These are phyloP conservation scores for Apophysomyces variabilis DNA, from an alignment of 371 early-diverging fungal genomes.

Conservation along the genomic window DNA sequence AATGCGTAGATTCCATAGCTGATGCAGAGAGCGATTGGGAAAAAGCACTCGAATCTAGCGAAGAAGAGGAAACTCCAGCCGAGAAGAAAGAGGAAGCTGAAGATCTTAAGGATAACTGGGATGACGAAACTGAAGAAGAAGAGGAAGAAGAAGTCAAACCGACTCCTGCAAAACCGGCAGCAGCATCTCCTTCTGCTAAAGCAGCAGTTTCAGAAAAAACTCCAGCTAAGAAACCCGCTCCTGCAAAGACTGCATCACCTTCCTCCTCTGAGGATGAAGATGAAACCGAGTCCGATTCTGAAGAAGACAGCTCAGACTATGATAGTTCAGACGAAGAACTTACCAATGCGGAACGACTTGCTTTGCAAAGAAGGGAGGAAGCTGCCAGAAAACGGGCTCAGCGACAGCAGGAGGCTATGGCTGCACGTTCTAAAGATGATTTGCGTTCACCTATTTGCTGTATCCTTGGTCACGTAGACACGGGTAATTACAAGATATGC, in stretches of 20 bases:
- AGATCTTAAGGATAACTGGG: constrained; percentile 66
- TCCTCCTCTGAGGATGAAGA: constrained; percentile 39
- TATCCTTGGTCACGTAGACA: constrained; percentile 99
- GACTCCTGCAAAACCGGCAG: constrained; percentile 22
- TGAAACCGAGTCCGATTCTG: constrained; percentile 54
- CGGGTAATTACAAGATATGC: constrained; percentile 68
- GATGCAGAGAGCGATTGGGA: constrained; percentile 56
- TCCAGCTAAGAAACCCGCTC: constrained; percentile 40
- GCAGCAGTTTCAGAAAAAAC: constrained; percentile 11
- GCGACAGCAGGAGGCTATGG: constrained; percentile 80
- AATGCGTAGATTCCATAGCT: constrained; percentile 5
- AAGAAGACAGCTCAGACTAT: constrained; percentile 49
- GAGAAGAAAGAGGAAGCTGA: constrained; percentile 40
- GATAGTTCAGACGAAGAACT: constrained; percentile 69
- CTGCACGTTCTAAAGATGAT: constrained; percentile 85
- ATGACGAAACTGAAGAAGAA: constrained; percentile 58
- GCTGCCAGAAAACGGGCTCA: constrained; percentile 79
- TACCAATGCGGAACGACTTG: constrained; percentile 63
- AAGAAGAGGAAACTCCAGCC: constrained; percentile 42
- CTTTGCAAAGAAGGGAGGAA: constrained; percentile 76
- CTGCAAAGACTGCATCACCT: constrained; percentile 19
- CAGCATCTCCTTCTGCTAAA: constrained; percentile 34
- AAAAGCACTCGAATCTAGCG: constrained; percentile 51
- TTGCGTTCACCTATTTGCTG: constrained; percentile 99
- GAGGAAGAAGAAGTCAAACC: constrained; percentile 39